Evolutionary conservation across 345 rosid genomes (phyloP), one percentile per base, ranked within the genome.

Genomic region (Populus deltoides): DNA sequence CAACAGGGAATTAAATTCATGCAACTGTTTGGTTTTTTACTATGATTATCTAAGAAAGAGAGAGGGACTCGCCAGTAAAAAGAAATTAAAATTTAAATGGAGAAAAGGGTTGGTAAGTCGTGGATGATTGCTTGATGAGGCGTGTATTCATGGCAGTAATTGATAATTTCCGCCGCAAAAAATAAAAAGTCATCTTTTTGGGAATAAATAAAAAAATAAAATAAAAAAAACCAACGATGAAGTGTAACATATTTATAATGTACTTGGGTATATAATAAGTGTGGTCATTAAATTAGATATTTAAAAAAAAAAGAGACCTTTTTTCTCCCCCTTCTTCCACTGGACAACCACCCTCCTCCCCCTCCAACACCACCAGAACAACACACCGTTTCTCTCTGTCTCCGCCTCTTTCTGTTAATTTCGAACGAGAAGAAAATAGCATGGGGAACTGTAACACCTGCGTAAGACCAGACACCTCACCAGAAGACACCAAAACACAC

Each of bases 361-460:
- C 77, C 73, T 2, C 78, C 71, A 5, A 77, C 59, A 4, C 63
- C 71, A 24, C 65, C 41, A n/a, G 47, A 41, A 25, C 41, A 5
- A 27, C 12, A 41, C 79, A 11, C 63, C 75, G 66, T 62, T 25
- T 65, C 62, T 22, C 65, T 53, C 49, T 9, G n/a, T 45, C 65
- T 65, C 72, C 47, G 12, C 35, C 45, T 29, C 9, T 10, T 24
- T 59, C 12, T 18, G 25, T 22, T 24, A 22, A 25, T 29, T 29
- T 24, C 13, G 66, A 29, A 62, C 24, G 25, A 36, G 25, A 62
- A 29, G 25, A 7, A 22, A 27, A 18, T 15, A 24, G 65, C 41
- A 95, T 95, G 99, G 99, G 99, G 49, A 95, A 95, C 89, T 95
- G 99, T 75, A 91, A 86, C 93, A 89, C 86, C 39, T 95, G 99